Base-by-base conservation (phyloP, 345 rosid species). In the Noccaea bulbosa region DNA sequence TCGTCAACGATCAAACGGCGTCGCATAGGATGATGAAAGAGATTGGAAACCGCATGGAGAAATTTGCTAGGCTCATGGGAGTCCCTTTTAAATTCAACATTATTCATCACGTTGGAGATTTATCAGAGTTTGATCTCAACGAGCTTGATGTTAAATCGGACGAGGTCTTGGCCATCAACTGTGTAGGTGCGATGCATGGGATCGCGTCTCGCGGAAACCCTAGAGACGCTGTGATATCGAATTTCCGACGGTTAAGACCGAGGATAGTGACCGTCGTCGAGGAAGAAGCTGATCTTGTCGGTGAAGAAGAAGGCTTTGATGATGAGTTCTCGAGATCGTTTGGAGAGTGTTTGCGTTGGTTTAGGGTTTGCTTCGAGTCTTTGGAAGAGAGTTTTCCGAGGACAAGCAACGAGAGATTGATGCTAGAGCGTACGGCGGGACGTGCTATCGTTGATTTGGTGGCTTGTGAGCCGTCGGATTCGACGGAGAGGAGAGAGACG, bases 51-150 rank as follows among this genome's bases (percentile, higher is more conserved):
- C 62, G 99, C 37, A 91, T 94, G 99, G 99, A 88, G 60, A 94
- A 88, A 58, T 94, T 94, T 16, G 99, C 99, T 6, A 76, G 98
- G 78, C 89, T 94, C 11, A 94, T 94, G 99, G 98, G 99, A 2
- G 98, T 94, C 7, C 98, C 99, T 14, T 94, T 94, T 60, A 88
- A 88, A 74, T 94, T 94, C 81, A 82, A 72, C n/a, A 87, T 87
- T 6, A 75, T 91, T n/a, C 90, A 89, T 67, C 98, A 88, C 48
- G 41, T 77, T 0, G 96, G 96, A 3, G 96, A 88, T 69, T 71
- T 91, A 47, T 84, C 83, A 0, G 90, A 89, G 62, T 77, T 94
- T 51, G 85, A 88, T 78, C 76, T 83, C 4, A 67, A 71, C 6
- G 81, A 81, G 54, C 71, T 94, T 2, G 85, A 81, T 30, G 58